A percentile compares a stretch with the other conserved stretches of the same genome.
These are phyloP conservation scores for Podospora pseudopauciseta DNA, from an alignment of 495 filamentous ascomycete species.

Conservation along the genomic window DNA sequence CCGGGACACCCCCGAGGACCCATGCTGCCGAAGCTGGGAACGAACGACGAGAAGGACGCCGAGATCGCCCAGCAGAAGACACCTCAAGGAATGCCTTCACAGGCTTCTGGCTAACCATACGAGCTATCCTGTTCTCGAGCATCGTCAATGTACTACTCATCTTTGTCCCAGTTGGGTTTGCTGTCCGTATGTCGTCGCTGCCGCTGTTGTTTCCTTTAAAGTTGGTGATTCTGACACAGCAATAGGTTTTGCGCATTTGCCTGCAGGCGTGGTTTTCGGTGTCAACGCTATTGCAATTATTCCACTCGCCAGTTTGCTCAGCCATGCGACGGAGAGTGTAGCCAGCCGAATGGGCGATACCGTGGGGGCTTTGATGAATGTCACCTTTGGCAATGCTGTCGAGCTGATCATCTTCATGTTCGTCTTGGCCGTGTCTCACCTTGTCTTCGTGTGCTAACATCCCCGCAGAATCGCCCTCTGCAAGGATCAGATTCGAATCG, in stretches of 20 bases:
- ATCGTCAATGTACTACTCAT: constrained; percentile 76
- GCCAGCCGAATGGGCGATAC: constrained; percentile 75
- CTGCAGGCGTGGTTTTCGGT: constrained; percentile 38
- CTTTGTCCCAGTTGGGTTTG: constrained; percentile 78
- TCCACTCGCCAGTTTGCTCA: constrained; percentile 74
- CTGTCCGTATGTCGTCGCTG: constrained; percentile 48
- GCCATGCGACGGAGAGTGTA: constrained; percentile 77
- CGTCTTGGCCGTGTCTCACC: constrained; percentile 5
- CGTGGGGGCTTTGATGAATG: constrained; percentile 76
- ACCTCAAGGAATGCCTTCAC: constrained; percentile 27
- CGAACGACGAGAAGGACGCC: neutral
- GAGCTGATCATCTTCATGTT: constrained; percentile 41
- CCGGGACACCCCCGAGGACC: too few species aligned
- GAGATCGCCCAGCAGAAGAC: neutral
- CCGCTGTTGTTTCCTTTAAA: constrained; percentile 21
- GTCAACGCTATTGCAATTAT: constrained; percentile 82
- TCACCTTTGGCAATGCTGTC: constrained; percentile 86
- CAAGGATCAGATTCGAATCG: constrained; percentile 81
- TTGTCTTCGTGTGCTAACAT: constrained; percentile 16
- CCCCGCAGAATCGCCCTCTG: constrained; percentile 59
- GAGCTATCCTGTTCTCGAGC: constrained; percentile 56
- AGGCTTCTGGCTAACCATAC: constrained; percentile 46
- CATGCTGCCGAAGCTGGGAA: neutral
- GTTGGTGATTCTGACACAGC: constrained; percentile 7
- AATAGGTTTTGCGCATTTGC: constrained; percentile 8